Evolutionary conservation across 306 rosid species (phyloP), one percentile per base, ranked within the genome.

Genomic region (Albizia julibrissin): DNA sequence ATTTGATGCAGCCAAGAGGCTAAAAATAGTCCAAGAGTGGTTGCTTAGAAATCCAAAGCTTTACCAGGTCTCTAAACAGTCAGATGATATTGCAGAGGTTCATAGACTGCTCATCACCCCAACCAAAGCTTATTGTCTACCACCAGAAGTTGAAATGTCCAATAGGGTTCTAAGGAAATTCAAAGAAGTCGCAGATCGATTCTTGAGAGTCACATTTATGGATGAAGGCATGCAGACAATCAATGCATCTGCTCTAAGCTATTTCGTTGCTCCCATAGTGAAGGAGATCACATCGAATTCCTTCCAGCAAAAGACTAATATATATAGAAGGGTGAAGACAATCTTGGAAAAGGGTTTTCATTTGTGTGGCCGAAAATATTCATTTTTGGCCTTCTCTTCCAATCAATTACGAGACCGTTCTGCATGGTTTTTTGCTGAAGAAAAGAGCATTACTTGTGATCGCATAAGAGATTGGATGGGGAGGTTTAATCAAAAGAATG

Each of bases 341-440:
- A 81, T 91, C 71, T 58, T 87, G 67, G 82, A 8, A 14, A 3
- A 80, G 6, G 91, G 94, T 12, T 91, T 91, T 86, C 24, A 83
- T 47, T 61, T 87, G 33, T 91, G 94, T 65, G 89, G 92, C 44
- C 81, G 87, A 50, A 75, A 80, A 37, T 91, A 89, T 82, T 84
- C 89, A 11, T 91, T 91, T 82, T 72, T 89, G 78, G 94, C 92
- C 24, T 91, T 87, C 83, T 91, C 94, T 13, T 84, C 94, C 56
- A 91, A 91, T 85, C 94, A 91, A 81, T 73, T 91, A 44, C 86
- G 86, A 74, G 94, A 91, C 64, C 90, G 88, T 42, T 91, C 94
- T 79, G 94, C 91, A 72, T 91, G 94, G 92, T 91, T 91, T 79
- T 91, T 89, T 26, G 89, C 94, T 24, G 92, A 89, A 26, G 80